Evolutionary conservation across 768 basidiomycete species (phyloP).

Genomic region (Boletus subparvulus): DNA sequence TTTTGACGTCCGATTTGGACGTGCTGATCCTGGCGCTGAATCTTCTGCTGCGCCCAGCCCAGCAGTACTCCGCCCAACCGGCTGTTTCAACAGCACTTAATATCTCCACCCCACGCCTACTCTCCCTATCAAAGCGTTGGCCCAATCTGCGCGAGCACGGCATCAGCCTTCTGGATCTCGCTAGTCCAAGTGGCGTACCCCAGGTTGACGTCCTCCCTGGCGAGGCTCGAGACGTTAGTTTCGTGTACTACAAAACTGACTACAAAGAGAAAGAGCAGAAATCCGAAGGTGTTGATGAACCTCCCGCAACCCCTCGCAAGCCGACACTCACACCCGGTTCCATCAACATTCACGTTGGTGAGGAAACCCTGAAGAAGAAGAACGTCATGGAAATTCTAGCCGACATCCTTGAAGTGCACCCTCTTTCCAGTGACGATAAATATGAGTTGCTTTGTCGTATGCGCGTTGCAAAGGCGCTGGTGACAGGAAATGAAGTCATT

Average conservation of each 20-base stretch:
- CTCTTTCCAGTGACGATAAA: conserved; percentile 77
- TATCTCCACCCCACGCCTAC: conserved; percentile 77
- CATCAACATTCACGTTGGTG: conserved; percentile 60
- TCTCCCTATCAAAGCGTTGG: conserved; percentile 84
- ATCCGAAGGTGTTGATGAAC: conserved; percentile 44
- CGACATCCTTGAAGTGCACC: conserved; percentile 64
- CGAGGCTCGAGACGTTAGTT: conserved; percentile 77
- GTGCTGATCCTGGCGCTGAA: conserved; percentile 81
- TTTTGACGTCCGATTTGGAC: conserved; percentile 88
- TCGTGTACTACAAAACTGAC: conserved; percentile 76
- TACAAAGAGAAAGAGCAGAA: conserved; percentile 46
- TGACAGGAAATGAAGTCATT: conserved; percentile 53
- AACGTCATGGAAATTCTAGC: conserved; percentile 75
- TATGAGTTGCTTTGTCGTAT: conserved; percentile 89
- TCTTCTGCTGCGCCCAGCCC: conserved; percentile 86
- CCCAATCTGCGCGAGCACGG: conserved; percentile 78
- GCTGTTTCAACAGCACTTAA: conserved; percentile 81
- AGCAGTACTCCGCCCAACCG: conserved; percentile 90
- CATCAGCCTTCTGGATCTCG: conserved; percentile 72
- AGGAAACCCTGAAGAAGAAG: conserved; percentile 57
- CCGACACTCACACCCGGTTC: conserved; percentile 45
- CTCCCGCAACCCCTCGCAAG: conserved; percentile 52
- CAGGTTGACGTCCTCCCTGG: conserved; percentile 63
- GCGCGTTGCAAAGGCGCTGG: conserved; percentile 71
- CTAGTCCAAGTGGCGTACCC: conserved; percentile 49